A percentile compares a stretch with the other conserved stretches of the same genome.
Conservation (phyloP, 2,329 filamentous ascomycete genomes). For the Periconia macrospinosa region DNA sequence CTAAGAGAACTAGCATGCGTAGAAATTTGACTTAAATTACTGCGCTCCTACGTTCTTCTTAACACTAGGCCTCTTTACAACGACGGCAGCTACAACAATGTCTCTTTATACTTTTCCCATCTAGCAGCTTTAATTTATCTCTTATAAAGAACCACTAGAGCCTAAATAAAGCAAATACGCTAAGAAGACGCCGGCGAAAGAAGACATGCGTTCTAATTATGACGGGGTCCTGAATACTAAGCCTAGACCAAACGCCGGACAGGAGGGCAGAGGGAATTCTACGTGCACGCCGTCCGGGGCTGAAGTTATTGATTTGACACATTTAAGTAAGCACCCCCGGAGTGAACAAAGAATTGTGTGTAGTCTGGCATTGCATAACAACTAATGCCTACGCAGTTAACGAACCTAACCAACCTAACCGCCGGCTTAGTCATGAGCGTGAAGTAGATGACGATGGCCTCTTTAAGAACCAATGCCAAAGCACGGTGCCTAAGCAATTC, state of each 20-base stretch:
- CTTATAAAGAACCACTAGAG: conserved; percentile 9
- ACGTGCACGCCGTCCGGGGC: conserved; percentile 5
- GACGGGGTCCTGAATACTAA: conserved; percentile 4
- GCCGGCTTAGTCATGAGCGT: conserved; percentile 7
- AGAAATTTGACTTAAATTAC: conserved; percentile 14
- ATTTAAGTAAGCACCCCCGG: conserved; percentile 12
- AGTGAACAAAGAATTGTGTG: conserved; percentile 7
- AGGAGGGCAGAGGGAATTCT: conserved; percentile 5
- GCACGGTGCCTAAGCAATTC: conserved; percentile 1
- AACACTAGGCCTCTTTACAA: conserved; percentile 4
- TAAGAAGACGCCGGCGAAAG: conserved; percentile 4
- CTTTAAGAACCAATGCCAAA: conserved; percentile 2
- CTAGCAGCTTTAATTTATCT: conserved; percentile 9
- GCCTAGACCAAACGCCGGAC: conserved; percentile 8
- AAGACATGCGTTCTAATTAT: conserved; percentile 5
- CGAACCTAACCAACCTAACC: conserved; percentile 11
- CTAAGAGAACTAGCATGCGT: conserved; percentile 6
- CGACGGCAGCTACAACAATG: conserved; percentile 9
- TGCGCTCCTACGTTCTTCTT: conserved; percentile 6
- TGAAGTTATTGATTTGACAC: conserved; percentile 10
- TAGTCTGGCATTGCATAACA: conserved; percentile 4
- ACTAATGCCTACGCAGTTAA: conserved; percentile 11
- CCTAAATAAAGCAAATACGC: conserved; percentile 7
- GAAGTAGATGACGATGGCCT: conserved; percentile 1
- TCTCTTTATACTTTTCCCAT: conserved; percentile 6